Conservation (phyloP, 352 stramenopile species). For the Globisporangium acanthophoron region DNA sequence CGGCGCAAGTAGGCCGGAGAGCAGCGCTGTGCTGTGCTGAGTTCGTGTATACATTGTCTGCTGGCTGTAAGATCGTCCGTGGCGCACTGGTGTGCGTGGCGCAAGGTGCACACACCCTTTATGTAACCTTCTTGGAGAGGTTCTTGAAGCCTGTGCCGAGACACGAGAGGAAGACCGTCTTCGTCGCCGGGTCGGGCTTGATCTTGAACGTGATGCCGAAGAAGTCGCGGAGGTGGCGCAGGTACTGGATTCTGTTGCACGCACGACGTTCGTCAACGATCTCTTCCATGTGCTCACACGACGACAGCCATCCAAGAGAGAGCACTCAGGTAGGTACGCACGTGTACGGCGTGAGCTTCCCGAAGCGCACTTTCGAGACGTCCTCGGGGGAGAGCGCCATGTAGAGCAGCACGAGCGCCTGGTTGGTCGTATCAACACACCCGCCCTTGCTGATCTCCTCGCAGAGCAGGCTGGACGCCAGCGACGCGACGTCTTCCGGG, state of each 20-base stretch:
- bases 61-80: not conserved
- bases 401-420: conserved; percentile 94
- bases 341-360: conserved; percentile 84
- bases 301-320: too few species aligned
- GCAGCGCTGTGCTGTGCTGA: not conserved
- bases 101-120: conserved; percentile 19
- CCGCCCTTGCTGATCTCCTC: conserved; percentile 95
- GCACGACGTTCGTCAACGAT: not conserved
- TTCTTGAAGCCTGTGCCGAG: conserved; percentile 95
- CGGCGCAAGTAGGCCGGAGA: conserved; percentile 42
- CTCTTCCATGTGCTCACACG: not conserved
- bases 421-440: conserved; percentile 94
- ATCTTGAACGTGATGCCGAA: conserved; percentile 94
- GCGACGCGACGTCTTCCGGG: conserved; percentile 95
- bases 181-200: conserved; percentile 82
- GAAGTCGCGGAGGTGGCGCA: conserved; percentile 90
- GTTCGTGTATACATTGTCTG: not conserved
- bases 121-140: conserved; percentile 93
- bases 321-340: conserved; percentile 19
- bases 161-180: conserved; percentile 92
- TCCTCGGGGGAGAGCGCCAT: conserved; percentile 98
- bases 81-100: not conserved
- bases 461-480: conserved; percentile 92
- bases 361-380: conserved; percentile 92
- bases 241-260: conserved; percentile 69